Evolutionary conservation across 176 grass and related monocot species (phyloP).

Genomic region (Coix lacrymajobi): DNA sequence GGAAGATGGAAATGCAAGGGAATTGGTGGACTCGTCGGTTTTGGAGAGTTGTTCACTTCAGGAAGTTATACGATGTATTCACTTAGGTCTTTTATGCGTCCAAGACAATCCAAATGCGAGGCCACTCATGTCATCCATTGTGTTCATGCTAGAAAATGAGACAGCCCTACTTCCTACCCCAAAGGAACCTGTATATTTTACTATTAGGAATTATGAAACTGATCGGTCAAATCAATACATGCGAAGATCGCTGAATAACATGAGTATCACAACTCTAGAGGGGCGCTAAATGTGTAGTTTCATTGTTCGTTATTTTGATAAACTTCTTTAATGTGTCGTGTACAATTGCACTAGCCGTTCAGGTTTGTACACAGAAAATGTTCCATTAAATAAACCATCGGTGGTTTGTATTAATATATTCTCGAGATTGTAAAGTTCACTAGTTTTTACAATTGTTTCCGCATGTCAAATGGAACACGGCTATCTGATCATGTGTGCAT

Average conservation of each 20-base stretch:
- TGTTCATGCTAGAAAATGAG: constrained; percentile 43
- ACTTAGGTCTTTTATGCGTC: constrained; percentile 48
- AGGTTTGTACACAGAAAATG: neutral
- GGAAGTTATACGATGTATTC: constrained; percentile 29
- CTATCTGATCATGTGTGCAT: neutral
- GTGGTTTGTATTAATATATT: neutral
- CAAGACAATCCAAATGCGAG: constrained; percentile 41
- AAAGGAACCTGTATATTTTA: constrained; percentile 25
- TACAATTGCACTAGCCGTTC: neutral
- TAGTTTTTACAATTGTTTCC: neutral
- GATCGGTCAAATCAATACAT: neutral
- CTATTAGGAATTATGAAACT: neutral
- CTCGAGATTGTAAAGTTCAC: neutral
- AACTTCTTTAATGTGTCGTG: neutral
- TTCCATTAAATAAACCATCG: neutral
- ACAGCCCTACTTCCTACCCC: constrained; percentile 20
- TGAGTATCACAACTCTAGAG: constrained; percentile 1
- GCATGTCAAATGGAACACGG: neutral
- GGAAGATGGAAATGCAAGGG: constrained; percentile 24
- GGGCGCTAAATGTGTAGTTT: neutral
- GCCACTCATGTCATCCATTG: constrained; percentile 32
- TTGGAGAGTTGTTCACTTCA: constrained; percentile 5
- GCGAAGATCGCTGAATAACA: neutral
- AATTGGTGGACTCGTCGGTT: constrained; percentile 39
- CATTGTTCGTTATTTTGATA: neutral